These are phyloP conservation scores for Alternaria hordeiaustralica DNA, from an alignment of 2,329 filamentous ascomycete species.

Conservation along the genomic window DNA sequence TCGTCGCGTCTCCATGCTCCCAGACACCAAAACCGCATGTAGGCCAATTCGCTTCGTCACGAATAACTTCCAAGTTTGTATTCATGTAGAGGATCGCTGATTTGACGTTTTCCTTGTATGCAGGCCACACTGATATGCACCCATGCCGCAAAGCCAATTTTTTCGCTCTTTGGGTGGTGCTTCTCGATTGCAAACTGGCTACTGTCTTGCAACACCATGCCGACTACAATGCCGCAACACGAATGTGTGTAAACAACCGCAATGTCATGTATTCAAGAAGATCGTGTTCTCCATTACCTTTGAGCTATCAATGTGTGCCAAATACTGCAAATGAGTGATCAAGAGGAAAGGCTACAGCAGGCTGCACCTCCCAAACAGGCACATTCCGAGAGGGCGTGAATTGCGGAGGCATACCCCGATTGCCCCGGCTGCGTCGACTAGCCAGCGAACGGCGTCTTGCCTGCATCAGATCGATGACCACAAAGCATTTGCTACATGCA, in stretches of 20 bases:
- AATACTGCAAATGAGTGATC: background rate
- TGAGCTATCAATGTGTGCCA: background rate
- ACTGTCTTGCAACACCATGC: no score
- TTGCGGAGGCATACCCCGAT: background rate
- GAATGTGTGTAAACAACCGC: no score
- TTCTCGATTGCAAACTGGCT: background rate
- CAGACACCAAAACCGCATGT: background rate
- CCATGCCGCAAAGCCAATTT: background rate
- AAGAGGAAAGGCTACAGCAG: background rate
- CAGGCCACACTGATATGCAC: background rate
- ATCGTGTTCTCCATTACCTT: background rate
- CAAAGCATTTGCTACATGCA: background rate
- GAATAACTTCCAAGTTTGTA: background rate
- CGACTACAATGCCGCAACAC: no score
- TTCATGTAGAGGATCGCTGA: background rate
- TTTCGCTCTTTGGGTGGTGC: background rate
- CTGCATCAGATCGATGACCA: background rate
- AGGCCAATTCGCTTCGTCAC: background rate
- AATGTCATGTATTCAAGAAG: background rate
- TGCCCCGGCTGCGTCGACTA: background rate
- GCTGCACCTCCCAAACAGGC: background rate
- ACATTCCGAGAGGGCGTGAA: background rate
- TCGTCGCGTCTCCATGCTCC: background rate
- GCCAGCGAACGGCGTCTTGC: background rate
- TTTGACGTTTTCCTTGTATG: accelerated